These are phyloP conservation scores for Tephrocybe sp. DNA, from an alignment of 768 basidiomycete genomes.

Conservation along the genomic window DNA sequence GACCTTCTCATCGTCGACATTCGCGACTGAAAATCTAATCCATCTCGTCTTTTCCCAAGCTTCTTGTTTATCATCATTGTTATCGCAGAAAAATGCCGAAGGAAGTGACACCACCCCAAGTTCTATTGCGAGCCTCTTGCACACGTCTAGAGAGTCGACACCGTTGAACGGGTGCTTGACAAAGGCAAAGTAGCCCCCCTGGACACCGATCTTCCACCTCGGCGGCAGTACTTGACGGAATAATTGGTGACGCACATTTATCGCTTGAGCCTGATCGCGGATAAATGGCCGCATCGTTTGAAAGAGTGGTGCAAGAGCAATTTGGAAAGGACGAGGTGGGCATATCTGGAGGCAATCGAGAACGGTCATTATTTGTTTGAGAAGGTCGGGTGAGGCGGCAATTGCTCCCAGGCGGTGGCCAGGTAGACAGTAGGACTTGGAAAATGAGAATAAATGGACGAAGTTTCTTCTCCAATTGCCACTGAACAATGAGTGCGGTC, in stretches of 20 bases:
- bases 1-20: constrained; percentile 66
- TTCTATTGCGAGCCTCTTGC: constrained; percentile 54
- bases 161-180: constrained; percentile 61
- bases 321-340: constrained; percentile 68
- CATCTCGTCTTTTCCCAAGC: constrained; percentile 49
- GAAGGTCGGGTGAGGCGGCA: constrained; percentile 54
- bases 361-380: constrained; percentile 45
- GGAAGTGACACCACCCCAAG: constrained; percentile 69
- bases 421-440: constrained; percentile 78
- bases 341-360: constrained; percentile 84
- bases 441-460: constrained; percentile 76
- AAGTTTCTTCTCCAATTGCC: constrained; percentile 56
- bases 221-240: constrained; percentile 48
- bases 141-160: constrained; percentile 49
- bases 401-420: constrained; percentile 79
- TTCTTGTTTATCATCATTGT: constrained; percentile 24
- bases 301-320: constrained; percentile 59
- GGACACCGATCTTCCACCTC: constrained; percentile 60
- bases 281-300: constrained; percentile 52
- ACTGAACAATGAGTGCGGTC: constrained; percentile 57
- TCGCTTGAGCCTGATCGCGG: constrained; percentile 40
- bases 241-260: constrained; percentile 50
- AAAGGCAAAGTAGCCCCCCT: constrained; percentile 79
- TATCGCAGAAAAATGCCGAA: constrained; percentile 54
- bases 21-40: constrained; percentile 80